These are phyloP conservation scores for Mucor saturninus DNA, from an alignment of 371 early-diverging fungal species.

Conservation along the genomic window DNA sequence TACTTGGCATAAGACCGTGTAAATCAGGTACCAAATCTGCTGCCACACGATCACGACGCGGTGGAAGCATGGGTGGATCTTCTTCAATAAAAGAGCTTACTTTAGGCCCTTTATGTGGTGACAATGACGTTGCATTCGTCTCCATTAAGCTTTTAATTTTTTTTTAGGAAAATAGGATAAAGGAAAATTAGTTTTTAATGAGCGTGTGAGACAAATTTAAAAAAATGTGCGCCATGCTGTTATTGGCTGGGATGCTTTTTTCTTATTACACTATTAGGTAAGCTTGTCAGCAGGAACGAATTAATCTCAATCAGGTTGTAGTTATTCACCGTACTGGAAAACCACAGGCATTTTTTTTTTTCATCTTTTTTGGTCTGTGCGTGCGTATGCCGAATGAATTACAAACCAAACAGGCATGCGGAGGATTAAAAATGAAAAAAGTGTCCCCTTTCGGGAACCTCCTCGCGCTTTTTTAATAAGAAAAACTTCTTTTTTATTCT, in stretches of 20 bases:
- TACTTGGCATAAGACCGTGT: slow-evolving; percentile 15
- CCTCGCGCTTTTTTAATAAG: neutral
- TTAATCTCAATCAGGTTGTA: too few relatives aligned
- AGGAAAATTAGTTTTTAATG: neutral
- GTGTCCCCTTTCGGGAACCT: too few relatives aligned
- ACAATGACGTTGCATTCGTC: neutral
- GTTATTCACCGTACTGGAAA: too few relatives aligned
- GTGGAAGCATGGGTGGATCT: slow-evolving; percentile 2
- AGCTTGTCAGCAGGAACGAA: too few relatives aligned
- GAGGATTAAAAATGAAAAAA: too few relatives aligned
- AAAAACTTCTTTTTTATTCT: neutral
- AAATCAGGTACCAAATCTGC: slow-evolving; percentile 33
- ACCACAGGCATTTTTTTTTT: too few relatives aligned
- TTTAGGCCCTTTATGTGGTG: neutral
- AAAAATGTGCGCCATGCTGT: too few relatives aligned
- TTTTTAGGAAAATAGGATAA: slow-evolving; percentile 14
- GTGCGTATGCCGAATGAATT: too few relatives aligned
- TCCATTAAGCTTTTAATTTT: neutral
- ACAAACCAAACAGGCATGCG: too few relatives aligned
- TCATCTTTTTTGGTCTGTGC: too few relatives aligned
- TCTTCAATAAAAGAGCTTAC: slow-evolving; percentile 9
- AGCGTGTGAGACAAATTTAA: too few relatives aligned
- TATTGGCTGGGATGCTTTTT: neutral
- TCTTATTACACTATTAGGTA: too few relatives aligned
- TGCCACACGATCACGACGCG: neutral